Base-by-base conservation (phyloP, 177 flowering plant genomes). In the Vitis hybrid region DNA sequence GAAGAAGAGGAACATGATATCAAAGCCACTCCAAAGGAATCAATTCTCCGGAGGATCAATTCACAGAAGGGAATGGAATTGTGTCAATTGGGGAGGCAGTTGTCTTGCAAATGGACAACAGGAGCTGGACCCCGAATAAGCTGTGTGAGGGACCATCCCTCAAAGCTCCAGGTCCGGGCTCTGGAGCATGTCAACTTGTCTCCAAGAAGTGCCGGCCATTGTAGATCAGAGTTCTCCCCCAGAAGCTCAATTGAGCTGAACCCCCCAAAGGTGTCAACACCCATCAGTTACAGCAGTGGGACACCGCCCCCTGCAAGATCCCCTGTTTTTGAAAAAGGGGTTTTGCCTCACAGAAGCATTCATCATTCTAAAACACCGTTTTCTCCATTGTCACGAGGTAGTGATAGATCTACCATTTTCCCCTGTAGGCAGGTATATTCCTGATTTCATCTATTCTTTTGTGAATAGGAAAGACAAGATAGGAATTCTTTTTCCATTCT, bases 71-170 rank as follows among this genome's bases (percentile, higher is more conserved):
- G 73, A 73, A 69, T 50, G 67, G 72, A 76, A 8, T 82, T 87
- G 2, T 83, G 22, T 58, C 87, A 88, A 69, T 14, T 89, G 75
- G 90, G 86, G 2, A 84, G 75, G 73, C 82, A 80, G 69, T 61
- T 86, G 60, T 84, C 88, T 10, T 77, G 81, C 77, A 83, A 78
- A 71, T 86, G 90, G 90, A 78, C 85, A 31, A 83, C 83, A 1
- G 90, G 90, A 65, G 84, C 88, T 15, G 90, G 90, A 12, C 83
- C 90, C 0, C 68, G 90, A 18, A 86, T 86, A 11, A 82, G 90
- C n/a, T 86, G 88, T 69, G 85, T 86, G 20, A 71, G 86, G 71
- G 88, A 86, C 68, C 80, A 82, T 55, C 90, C 90, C 1, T 69
- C 84, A 1, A 80, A 83, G 71, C 85, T 86, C 53, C 90, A 82